Percentiles rank a stretch among this genome's conserved stretches.
phyloP scores from a whole-genome alignment of 352 stramenopile genomes.

The Thalassiosira sp. region DNA sequence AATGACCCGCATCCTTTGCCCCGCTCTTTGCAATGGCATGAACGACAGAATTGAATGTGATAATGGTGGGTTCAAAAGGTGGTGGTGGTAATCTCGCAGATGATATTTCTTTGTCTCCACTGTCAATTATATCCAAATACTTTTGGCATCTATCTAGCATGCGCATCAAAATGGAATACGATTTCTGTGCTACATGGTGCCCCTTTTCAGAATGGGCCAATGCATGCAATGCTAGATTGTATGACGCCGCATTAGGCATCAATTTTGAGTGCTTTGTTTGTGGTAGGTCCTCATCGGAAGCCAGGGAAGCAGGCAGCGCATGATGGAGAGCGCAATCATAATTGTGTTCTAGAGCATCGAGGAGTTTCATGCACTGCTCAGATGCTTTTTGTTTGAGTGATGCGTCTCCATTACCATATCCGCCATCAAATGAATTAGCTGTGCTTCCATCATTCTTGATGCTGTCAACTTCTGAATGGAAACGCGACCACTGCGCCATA shows the following conservation, averaged over 20 bases:
- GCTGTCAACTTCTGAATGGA: conserved; percentile 14
- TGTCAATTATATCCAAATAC: conserved; percentile 16
- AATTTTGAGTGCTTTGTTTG: conserved; percentile 23
- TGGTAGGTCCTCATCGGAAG: background rate
- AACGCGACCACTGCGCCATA: conserved; percentile 41
- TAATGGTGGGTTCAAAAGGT: conserved; percentile 39
- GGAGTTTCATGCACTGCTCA: conserved; percentile 33
- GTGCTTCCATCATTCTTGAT: background rate
- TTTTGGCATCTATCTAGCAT: conserved; percentile 46
- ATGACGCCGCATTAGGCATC: conserved; percentile 45
- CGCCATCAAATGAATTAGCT: background rate
- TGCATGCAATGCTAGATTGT: conserved; percentile 45
- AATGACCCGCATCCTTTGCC: conserved; percentile 22
- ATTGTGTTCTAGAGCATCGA: conserved; percentile 42
- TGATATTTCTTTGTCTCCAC: background rate
- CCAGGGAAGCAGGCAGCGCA: no score
- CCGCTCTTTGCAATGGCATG: conserved; percentile 49
- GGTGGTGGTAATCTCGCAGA: conserved; percentile 6
- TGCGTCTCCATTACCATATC: background rate
- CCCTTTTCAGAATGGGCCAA: conserved; percentile 39
- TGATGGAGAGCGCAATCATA: conserved; percentile 31
- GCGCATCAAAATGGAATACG: conserved; percentile 29
- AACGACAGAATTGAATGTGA: conserved; percentile 50
- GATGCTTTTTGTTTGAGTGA: conserved; percentile 25
- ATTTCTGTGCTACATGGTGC: conserved; percentile 5